Percentiles rank a stretch among this genome's conserved stretches.
Evolutionary conservation across 1,284 basidiomycete genomes (phyloP).

Genomic region (Earliella scabrosa): DNA sequence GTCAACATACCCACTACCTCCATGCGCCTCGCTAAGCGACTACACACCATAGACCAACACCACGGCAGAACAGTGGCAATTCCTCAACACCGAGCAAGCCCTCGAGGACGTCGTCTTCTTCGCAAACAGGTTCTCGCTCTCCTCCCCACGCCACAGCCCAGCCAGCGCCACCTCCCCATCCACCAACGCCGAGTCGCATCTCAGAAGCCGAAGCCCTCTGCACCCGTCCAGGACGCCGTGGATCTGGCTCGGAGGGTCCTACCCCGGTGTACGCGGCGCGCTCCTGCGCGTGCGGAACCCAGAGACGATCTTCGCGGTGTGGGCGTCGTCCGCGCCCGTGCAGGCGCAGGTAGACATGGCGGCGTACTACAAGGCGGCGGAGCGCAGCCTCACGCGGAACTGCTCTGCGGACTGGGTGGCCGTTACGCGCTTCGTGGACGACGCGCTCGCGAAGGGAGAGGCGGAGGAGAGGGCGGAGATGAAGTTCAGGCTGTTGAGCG

Average conservation of each 20-base stretch:
- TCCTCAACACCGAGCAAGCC: slow-evolving; percentile 59
- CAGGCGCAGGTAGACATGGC: slow-evolving; percentile 55
- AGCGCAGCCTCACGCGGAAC: slow-evolving; percentile 53
- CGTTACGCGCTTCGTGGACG: slow-evolving; percentile 49
- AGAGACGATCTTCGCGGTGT: slow-evolving; percentile 48
- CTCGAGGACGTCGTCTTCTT: slow-evolving; percentile 63
- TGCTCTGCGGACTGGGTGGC: slow-evolving; percentile 58
- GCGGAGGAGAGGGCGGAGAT: slow-evolving; percentile 39
- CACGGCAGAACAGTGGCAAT: slow-evolving; percentile 57
- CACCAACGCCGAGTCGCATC: slow-evolving; percentile 1
- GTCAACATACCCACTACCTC: slow-evolving; percentile 9
- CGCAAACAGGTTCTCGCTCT: slow-evolving; percentile 46
- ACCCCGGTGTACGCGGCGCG: slow-evolving; percentile 48
- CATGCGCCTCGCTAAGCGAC: background rate
- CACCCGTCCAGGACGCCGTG: slow-evolving; percentile 50
- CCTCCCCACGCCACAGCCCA: background rate
- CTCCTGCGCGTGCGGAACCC: slow-evolving; percentile 51
- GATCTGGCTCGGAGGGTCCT: slow-evolving; percentile 54
- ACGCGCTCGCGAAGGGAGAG: slow-evolving; percentile 40
- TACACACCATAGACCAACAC: slow-evolving; percentile 43
- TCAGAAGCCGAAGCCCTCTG: slow-evolving; percentile 32
- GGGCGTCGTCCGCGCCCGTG: slow-evolving; percentile 55
- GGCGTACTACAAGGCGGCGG: slow-evolving; percentile 53
- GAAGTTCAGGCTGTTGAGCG: slow-evolving; percentile 47
- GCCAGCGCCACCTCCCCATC: slow-evolving; percentile 22